Percentiles rank a stretch among this genome's conserved stretches.
These are phyloP conservation scores for Coemansia sp. DNA, from an alignment of 192 early-diverging fungal species.

Conservation along the genomic window DNA sequence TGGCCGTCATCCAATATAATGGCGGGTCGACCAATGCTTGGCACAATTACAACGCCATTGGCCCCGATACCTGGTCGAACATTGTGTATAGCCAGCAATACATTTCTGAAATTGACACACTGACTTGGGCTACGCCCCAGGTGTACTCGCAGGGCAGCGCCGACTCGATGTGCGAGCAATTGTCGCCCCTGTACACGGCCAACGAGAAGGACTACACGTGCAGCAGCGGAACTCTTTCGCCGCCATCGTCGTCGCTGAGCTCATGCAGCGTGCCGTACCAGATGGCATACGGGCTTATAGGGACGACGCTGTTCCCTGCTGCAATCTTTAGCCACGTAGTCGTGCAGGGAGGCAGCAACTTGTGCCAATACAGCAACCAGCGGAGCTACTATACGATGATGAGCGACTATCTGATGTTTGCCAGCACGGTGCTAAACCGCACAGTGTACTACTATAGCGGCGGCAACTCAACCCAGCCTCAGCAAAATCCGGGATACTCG, in stretches of 20 bases:
- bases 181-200: slow-evolving; percentile 14
- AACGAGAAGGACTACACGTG: slow-evolving; percentile 16
- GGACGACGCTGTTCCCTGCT: slow-evolving; percentile 3
- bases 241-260: background rate
- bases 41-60: slow-evolving; percentile 12
- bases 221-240: background rate
- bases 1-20: slow-evolving; percentile 21
- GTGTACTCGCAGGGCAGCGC: background rate
- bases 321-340: slow-evolving; percentile 23
- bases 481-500: background rate
- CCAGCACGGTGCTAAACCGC: background rate
- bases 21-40: background rate
- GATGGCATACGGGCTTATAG: slow-evolving; percentile 11
- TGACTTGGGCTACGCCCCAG: slow-evolving; percentile 15
- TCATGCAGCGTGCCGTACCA: slow-evolving; percentile 14
- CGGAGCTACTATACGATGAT: slow-evolving; percentile 26
- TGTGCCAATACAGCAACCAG: slow-evolving; percentile 6
- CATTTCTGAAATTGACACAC: background rate
- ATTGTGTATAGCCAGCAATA: slow-evolving; percentile 11
- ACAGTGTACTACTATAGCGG: slow-evolving; percentile 1
- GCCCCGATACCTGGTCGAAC: background rate
- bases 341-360: slow-evolving; percentile 1
- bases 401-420: slow-evolving; percentile 21
- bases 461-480: background rate
- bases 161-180: slow-evolving; percentile 3